Evolutionary conservation across 192 early-diverging fungal genomes (phyloP).

Genomic region (Backusella westeae): DNA sequence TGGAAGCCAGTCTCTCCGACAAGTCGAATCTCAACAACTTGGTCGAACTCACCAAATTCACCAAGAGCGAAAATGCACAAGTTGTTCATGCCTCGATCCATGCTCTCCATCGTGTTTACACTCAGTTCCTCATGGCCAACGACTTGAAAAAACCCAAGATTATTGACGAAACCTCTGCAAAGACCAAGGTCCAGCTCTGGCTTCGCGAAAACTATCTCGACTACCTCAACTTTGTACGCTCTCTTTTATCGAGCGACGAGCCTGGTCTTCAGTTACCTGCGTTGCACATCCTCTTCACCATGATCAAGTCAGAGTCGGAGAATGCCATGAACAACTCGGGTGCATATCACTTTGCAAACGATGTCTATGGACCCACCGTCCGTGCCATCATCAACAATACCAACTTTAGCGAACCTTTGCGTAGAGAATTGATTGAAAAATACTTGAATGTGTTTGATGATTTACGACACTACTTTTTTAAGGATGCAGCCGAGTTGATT

Average conservation of each 20-base stretch:
- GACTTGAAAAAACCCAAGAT: conserved; percentile 45
- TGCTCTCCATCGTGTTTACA: conserved; percentile 72
- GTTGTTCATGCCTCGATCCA: conserved; percentile 59
- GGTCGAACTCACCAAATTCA: conserved; percentile 56
- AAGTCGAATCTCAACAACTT: conserved; percentile 78
- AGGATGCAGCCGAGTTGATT: conserved; percentile 45
- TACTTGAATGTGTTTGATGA: conserved; percentile 84
- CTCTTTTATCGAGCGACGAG: conserved; percentile 56
- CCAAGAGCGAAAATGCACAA: conserved; percentile 39
- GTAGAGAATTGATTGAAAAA: conserved; percentile 62
- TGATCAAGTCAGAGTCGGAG: conserved; percentile 66
- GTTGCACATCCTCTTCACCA: conserved; percentile 67
- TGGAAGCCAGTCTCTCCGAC: conserved; percentile 65
- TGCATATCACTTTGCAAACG: conserved; percentile 67
- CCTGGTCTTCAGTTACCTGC: conserved; percentile 74
- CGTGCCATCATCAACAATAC: conserved; percentile 54
- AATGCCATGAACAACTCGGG: conserved; percentile 32
- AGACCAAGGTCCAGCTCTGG: conserved; percentile 68
- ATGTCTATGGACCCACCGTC: conserved; percentile 55
- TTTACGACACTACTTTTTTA: conserved; percentile 81
- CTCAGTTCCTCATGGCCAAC: conserved; percentile 43
- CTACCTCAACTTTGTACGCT: conserved; percentile 57
- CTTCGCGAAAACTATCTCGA: conserved; percentile 72
- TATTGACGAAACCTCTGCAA: conserved; percentile 24
- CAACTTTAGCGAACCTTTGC: conserved; percentile 60